These are phyloP conservation scores for Breynia disticha DNA, from an alignment of 441 rosid genomes.

Conservation along the genomic window DNA sequence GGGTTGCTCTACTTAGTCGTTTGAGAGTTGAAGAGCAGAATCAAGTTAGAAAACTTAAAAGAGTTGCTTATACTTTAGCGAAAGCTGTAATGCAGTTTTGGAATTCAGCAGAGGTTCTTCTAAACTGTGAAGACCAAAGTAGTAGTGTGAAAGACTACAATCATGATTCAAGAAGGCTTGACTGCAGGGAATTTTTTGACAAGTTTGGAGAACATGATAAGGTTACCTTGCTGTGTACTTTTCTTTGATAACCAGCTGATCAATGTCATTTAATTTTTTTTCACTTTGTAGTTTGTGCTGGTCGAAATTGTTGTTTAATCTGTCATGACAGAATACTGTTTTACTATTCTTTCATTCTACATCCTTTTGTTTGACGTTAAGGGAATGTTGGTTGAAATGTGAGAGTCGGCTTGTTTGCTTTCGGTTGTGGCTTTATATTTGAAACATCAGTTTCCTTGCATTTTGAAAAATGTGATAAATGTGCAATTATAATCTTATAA, in stretches of 20 bases:
- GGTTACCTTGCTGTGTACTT: conserved; percentile 15
- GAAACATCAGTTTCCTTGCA: conserved; percentile 8
- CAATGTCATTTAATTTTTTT: not conserved
- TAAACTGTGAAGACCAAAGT: conserved; percentile 22
- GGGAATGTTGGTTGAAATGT: too few species aligned
- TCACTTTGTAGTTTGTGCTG: not conserved
- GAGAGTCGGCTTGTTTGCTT: not conserved
- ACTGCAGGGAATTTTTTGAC: conserved; percentile 31
- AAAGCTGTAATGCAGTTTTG: conserved; percentile 88
- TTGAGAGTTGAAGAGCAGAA: conserved; percentile 50
- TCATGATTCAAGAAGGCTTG: conserved; percentile 23
- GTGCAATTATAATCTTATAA: too few species aligned
- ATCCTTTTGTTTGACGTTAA: too few species aligned
- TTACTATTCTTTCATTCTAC: too few species aligned
- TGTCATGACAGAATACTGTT: not conserved
- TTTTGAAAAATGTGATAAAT: not conserved
- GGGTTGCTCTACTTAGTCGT: conserved; percentile 52
- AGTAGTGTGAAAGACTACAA: conserved; percentile 23
- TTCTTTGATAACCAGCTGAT: conserved; percentile 3
- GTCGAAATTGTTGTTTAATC: not conserved
- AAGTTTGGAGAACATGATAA: conserved; percentile 33
- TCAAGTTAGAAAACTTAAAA: conserved; percentile 47
- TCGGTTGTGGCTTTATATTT: not conserved
- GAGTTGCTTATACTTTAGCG: conserved; percentile 57
- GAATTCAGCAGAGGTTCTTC: conserved; percentile 54